Conservation (phyloP, 1,284 basidiomycete species). For the Phaffia rhodozyma region DNA sequence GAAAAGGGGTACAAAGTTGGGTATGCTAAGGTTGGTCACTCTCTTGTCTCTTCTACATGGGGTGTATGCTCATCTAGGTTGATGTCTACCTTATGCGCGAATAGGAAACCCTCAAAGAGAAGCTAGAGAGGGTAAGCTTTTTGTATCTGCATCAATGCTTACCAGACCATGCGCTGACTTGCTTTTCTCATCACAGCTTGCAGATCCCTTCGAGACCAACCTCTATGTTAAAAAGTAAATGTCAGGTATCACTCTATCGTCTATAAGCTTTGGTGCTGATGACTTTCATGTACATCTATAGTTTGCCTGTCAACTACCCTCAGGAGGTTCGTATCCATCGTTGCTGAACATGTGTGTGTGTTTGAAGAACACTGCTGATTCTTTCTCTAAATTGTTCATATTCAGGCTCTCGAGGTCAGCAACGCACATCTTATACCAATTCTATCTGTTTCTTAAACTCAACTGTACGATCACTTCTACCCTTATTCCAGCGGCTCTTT, state of each 20-base stretch:
- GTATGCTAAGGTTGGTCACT: conserved; percentile 9
- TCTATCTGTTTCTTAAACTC: not conserved
- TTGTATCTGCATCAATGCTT: no score
- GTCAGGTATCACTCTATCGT: not conserved
- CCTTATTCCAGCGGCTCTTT: conserved; percentile 4
- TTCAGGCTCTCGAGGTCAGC: conserved; percentile 2
- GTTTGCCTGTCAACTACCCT: conserved; percentile 10
- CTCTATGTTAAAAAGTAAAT: conserved; percentile 15
- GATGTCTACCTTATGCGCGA: not conserved
- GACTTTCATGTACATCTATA: not conserved
- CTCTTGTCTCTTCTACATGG: no score
- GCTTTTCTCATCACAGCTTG: not conserved
- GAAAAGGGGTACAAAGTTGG: conserved; percentile 12
- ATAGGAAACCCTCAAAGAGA: conserved; percentile 18
- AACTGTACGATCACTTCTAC: not conserved
- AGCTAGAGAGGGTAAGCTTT: conserved; percentile 10
- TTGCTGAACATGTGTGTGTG: not conserved
- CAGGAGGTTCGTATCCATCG: conserved; percentile 1
- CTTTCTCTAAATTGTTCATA: no score
- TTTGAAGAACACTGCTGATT: not conserved
- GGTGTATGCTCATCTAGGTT: not conserved
- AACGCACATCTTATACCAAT: not conserved
- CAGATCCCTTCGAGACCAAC: conserved; percentile 18
- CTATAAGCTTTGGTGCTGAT: not conserved
- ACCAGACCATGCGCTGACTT: no score